Conservation (phyloP, 2,329 filamentous ascomycete species). For the Dryadomyces quercivorus region DNA sequence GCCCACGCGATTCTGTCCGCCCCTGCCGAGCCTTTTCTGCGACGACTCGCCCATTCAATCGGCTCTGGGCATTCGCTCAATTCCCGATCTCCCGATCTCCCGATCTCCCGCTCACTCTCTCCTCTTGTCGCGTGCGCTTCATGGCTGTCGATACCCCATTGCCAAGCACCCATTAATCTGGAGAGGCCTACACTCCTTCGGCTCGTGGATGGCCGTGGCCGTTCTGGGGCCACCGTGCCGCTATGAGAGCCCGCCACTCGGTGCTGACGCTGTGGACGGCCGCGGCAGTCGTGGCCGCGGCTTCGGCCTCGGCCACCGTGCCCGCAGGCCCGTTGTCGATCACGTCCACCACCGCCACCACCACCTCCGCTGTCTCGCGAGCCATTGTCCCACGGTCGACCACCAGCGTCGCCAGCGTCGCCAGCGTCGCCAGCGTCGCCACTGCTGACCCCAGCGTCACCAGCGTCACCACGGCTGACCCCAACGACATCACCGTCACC, state of each 20-base stretch:
- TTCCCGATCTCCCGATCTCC: neutral
- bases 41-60: too few relatives aligned
- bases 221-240: constrained; percentile 1
- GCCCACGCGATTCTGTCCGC: neutral
- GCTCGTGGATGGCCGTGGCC: constrained; percentile 10
- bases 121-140: neutral
- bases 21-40: neutral
- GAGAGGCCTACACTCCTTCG: neutral
- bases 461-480: constrained; percentile 15
- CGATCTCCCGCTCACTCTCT: neutral
- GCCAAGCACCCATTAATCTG: neutral
- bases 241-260: constrained; percentile 7
- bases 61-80: neutral
- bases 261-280: constrained; percentile 1
- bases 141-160: constrained; percentile 3
- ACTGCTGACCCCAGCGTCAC: constrained; percentile 29
- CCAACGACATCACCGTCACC: neutral
- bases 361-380: constrained; percentile 29
- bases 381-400: constrained; percentile 18
- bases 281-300: neutral
- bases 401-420: constrained; percentile 28
- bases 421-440: too few relatives aligned
- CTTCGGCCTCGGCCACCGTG: neutral
- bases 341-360: constrained; percentile 12
- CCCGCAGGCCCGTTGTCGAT: neutral